A percentile compares a stretch with the other conserved stretches of the same genome.
Conservation (phyloP, 441 rosid genomes). For the Gossypium schwendimanii region DNA sequence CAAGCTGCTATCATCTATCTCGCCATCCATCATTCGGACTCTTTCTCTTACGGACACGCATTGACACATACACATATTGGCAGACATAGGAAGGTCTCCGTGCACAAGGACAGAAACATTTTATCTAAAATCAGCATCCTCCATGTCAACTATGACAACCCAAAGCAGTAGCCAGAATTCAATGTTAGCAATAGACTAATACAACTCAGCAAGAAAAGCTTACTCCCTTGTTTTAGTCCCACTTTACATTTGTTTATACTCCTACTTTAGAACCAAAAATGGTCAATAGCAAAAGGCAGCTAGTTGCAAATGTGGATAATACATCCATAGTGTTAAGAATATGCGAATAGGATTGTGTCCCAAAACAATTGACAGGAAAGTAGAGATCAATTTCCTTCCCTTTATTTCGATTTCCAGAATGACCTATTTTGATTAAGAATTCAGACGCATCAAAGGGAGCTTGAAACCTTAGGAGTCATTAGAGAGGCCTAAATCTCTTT, state of each 20-base stretch:
- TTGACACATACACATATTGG: too few relatives aligned
- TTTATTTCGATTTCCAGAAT: too few relatives aligned
- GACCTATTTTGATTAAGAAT: too few relatives aligned
- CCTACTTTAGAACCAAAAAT: neutral
- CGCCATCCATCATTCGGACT: neutral
- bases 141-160: neutral
- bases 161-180: neutral
- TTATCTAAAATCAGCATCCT: neutral
- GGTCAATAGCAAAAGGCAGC: neutral
- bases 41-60: neutral
- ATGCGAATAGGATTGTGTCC: too few relatives aligned
- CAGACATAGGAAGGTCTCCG: neutral
- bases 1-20: neutral
- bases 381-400: too few relatives aligned
- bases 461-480: too few relatives aligned
- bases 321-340: neutral
- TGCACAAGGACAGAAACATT: neutral
- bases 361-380: too few relatives aligned
- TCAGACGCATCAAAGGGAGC: too few relatives aligned
- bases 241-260: neutral
- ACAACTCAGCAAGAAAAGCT: neutral
- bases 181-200: neutral
- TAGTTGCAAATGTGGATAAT: neutral
- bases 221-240: neutral
- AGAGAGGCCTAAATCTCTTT: too few relatives aligned